Evolutionary conservation across 345 rosid genomes (phyloP).

Genomic region (Trapa bicornis): DNA sequence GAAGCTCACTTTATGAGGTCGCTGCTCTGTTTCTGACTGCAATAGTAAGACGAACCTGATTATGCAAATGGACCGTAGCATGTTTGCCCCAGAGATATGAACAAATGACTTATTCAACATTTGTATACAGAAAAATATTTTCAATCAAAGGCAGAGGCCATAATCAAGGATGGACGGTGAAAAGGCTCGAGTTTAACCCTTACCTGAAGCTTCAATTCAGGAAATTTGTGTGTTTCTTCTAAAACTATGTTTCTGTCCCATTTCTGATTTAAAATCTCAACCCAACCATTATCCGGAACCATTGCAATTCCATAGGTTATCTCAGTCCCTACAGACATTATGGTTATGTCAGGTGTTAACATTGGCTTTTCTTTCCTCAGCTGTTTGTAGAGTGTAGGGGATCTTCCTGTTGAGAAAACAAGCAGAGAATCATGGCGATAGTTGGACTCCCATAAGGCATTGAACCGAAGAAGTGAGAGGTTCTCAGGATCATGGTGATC

Average conservation of each 20-base stretch:
- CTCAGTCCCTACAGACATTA: conserved; percentile 98
- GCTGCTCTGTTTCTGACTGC: conserved; percentile 85
- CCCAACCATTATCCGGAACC: conserved; percentile 93
- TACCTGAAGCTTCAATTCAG: conserved; percentile 93
- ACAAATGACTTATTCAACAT: neutral
- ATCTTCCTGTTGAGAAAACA: conserved; percentile 91
- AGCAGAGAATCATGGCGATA: conserved; percentile 78
- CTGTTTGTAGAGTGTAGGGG: conserved; percentile 60
- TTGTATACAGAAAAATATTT: neutral
- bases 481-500: conserved; percentile 92
- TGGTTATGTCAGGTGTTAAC: conserved; percentile 85
- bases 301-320: conserved; percentile 77
- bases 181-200: neutral
- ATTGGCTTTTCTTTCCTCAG: conserved; percentile 77
- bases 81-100: neutral
- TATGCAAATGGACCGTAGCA: neutral
- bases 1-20: conserved; percentile 89
- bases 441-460: conserved; percentile 72
- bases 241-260: conserved; percentile 62
- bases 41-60: conserved; percentile 8
- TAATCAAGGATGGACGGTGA: conserved; percentile 6
- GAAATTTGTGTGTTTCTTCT: conserved; percentile 66
- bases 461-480: conserved; percentile 62
- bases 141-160: too few species aligned
- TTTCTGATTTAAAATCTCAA: conserved; percentile 60